These are phyloP conservation scores for Pseudogymnoascus sp. DNA, from an alignment of 2,329 filamentous ascomycete species.

Conservation along the genomic window DNA sequence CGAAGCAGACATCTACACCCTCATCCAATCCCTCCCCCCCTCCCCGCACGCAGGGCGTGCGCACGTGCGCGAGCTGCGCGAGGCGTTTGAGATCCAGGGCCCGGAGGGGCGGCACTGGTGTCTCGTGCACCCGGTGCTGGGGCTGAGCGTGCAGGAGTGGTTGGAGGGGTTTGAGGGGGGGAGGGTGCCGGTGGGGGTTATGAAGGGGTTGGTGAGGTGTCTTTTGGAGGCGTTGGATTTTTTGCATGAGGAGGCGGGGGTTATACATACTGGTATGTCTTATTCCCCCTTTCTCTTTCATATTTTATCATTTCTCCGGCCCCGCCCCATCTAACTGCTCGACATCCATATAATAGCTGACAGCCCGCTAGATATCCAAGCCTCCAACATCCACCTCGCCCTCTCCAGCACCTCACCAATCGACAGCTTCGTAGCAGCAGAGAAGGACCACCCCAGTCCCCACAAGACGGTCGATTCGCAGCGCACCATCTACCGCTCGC, in stretches of 20 bases:
- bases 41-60: slow-evolving; percentile 13
- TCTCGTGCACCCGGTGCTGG: slow-evolving; percentile 30
- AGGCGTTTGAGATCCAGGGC: slow-evolving; percentile 28
- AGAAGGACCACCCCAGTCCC: slow-evolving; percentile 22
- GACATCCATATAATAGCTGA: neutral
- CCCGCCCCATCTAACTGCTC: too few species aligned
- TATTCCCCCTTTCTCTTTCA: too few species aligned
- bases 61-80: slow-evolving; percentile 28
- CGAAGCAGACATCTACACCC: neutral
- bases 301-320: too few species aligned
- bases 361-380: slow-evolving; percentile 23
- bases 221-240: slow-evolving; percentile 20
- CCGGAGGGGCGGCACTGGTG: slow-evolving; percentile 27
- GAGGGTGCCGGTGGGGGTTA: slow-evolving; percentile 11
- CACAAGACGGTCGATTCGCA: slow-evolving; percentile 23
- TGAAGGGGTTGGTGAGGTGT: slow-evolving; percentile 13
- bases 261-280: slow-evolving; percentile 24
- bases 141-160: slow-evolving; percentile 31
- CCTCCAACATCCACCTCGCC: slow-evolving; percentile 26
- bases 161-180: slow-evolving; percentile 20
- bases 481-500: slow-evolving; percentile 24
- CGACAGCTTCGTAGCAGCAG: slow-evolving; percentile 12
- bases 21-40: neutral
- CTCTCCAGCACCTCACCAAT: neutral
- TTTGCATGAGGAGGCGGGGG: slow-evolving; percentile 19